Conservation (phyloP, 176 grass and related monocot species). For the Triticum timopheevii region DNA sequence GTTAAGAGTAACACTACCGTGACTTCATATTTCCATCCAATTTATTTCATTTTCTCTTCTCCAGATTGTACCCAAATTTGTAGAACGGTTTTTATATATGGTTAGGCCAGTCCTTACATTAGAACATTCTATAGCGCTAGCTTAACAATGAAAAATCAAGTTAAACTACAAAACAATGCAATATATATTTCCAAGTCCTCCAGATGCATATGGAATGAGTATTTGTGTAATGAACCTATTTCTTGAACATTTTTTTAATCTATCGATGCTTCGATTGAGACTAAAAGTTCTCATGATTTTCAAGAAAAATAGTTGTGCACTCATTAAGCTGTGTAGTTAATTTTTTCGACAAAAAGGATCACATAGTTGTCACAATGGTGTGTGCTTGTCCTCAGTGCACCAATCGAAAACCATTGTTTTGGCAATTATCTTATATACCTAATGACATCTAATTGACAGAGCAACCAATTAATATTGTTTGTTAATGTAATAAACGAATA, state of each 20-base stretch:
- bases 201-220: neutral
- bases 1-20: neutral
- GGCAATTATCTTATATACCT: too few relatives aligned
- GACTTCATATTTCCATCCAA: neutral
- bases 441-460: too few relatives aligned
- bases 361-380: neutral
- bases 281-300: neutral
- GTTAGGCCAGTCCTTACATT: neutral
- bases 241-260: neutral
- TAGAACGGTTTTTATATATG: neutral
- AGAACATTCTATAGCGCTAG: neutral
- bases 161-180: neutral
- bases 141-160: neutral
- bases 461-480: too few relatives aligned
- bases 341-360: neutral
- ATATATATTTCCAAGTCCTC: neutral
- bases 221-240: neutral
- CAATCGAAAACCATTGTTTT: neutral
- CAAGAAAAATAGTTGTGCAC: neutral
- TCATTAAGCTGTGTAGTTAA: neutral
- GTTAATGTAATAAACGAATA: too few relatives aligned
- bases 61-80: neutral
- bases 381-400: neutral
- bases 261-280: neutral
- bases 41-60: neutral